Evolutionary conservation across 768 basidiomycete species (phyloP).

Genomic region (Boletus rex-veris): DNA sequence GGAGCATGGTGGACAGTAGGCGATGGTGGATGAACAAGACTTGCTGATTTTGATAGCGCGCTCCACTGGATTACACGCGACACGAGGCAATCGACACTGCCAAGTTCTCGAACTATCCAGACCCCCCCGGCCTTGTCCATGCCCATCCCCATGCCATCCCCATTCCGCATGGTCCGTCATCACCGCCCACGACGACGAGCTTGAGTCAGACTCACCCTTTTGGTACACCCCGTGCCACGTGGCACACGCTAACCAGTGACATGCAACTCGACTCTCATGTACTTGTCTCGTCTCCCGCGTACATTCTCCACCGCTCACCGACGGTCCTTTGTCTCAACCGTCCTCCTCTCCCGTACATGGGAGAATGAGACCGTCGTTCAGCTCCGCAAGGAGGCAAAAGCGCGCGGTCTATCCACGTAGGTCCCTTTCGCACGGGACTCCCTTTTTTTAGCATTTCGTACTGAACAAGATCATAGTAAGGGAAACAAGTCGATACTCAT

Average conservation of each 20-base stretch:
- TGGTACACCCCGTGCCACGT: not conserved
- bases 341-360: conserved; percentile 56
- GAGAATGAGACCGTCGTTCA: conserved; percentile 47
- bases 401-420: conserved; percentile 55
- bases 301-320: conserved; percentile 5
- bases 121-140: not conserved
- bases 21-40: conserved; percentile 20
- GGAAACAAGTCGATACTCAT: conserved; percentile 59
- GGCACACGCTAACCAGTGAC: not conserved
- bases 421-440: conserved; percentile 15
- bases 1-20: conserved; percentile 53
- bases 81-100: conserved; percentile 49
- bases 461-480: conserved; percentile 36
- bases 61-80: conserved; percentile 32
- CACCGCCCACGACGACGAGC: conserved; percentile 6
- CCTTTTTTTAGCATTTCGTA: not conserved
- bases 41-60: conserved; percentile 26
- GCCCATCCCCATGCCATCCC: not conserved
- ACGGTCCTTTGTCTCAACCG: conserved; percentile 48
- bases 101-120: conserved; percentile 8
- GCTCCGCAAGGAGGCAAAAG: conserved; percentile 51
- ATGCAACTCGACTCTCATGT: not conserved
- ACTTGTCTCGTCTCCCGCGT: conserved; percentile 15
- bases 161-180: not conserved
- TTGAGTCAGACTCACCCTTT: not conserved